These are phyloP conservation scores for Solanum okadae DNA, from an alignment of 257 asterid genomes.

Conservation along the genomic window DNA sequence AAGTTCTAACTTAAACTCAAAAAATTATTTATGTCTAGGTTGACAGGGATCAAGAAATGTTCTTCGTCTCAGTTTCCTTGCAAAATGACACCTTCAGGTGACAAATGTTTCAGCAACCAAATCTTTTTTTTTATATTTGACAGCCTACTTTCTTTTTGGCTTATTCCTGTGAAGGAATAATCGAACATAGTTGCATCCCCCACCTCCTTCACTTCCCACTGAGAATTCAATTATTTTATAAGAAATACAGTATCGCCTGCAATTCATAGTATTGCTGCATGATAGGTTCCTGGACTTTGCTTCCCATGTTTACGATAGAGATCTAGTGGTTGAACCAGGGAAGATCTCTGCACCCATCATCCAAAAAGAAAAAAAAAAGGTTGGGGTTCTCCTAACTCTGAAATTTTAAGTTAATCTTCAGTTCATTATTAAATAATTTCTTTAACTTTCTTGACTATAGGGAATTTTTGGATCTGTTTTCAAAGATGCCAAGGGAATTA, in stretches of 20 bases:
- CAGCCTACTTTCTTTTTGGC: not conserved
- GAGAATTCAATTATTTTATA: not conserved
- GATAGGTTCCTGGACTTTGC: slow-evolving; percentile 50
- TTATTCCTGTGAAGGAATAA: not conserved
- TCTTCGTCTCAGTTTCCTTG: slow-evolving; percentile 56
- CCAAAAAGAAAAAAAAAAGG: slow-evolving; percentile 88
- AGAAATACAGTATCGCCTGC: not conserved
- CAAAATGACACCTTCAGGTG: slow-evolving; percentile 67
- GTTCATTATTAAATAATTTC: not conserved
- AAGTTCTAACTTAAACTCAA: slow-evolving; percentile 4
- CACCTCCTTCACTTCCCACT: not conserved
- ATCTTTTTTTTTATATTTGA: not conserved
- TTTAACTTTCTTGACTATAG: slow-evolving; percentile 21
- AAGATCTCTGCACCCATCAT: slow-evolving; percentile 18
- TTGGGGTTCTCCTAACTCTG: not conserved
- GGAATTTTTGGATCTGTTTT: slow-evolving; percentile 67
- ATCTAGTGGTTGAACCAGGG: slow-evolving; percentile 39
- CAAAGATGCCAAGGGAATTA: slow-evolving; percentile 55
- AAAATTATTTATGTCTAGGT: slow-evolving; percentile 34
- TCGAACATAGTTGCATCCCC: not conserved
- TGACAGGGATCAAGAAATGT: slow-evolving; percentile 65
- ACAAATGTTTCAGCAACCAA: not conserved
- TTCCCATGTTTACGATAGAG: slow-evolving; percentile 45
- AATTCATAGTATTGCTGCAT: not conserved
- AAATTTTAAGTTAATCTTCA: not conserved